Conservation (phyloP, 2,329 filamentous ascomycete species). For the Aspergillus thermomutatus region DNA sequence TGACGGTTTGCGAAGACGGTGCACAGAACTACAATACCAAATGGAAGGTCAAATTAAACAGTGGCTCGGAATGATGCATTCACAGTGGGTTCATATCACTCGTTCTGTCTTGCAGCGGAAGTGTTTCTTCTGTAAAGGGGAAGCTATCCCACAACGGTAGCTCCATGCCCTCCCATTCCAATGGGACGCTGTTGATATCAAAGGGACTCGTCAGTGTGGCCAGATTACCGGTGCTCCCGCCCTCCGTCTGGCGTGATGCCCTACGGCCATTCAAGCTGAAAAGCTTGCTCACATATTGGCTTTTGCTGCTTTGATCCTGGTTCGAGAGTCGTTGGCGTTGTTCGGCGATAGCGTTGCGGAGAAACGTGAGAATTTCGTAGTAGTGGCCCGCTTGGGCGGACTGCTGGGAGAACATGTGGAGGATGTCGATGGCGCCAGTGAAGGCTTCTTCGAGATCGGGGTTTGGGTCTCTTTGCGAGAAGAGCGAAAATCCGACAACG, state of each 20-base stretch:
- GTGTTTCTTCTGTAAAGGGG: conserved; percentile 26
- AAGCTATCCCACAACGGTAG: conserved; percentile 36
- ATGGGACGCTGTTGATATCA: conserved; percentile 16
- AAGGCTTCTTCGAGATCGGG: conserved; percentile 44
- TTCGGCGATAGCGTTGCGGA: conserved; percentile 46
- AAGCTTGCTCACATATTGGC: conserved; percentile 36
- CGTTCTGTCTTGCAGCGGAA: background rate
- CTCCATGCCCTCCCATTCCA: conserved; percentile 34
- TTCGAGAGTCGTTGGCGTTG: conserved; percentile 34
- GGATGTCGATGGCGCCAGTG: conserved; percentile 48
- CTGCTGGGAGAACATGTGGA: conserved; percentile 46
- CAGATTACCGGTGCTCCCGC: conserved; percentile 1
- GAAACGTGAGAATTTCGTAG: conserved; percentile 51
- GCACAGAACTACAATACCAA: background rate
- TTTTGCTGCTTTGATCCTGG: conserved; percentile 27
- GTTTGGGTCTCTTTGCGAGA: conserved; percentile 48
- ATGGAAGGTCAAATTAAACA: background rate
- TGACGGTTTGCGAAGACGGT: background rate
- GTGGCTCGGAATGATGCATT: background rate
- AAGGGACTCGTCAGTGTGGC: conserved; percentile 11
- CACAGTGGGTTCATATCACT: background rate
- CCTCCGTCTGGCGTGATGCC: conserved; percentile 6
- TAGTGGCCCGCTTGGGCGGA: conserved; percentile 59
- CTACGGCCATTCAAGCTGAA: conserved; percentile 28
- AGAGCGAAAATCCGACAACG: conserved; percentile 55